These are phyloP conservation scores for Paraglomus occultum DNA, from an alignment of 192 early-diverging fungal species.

Conservation along the genomic window DNA sequence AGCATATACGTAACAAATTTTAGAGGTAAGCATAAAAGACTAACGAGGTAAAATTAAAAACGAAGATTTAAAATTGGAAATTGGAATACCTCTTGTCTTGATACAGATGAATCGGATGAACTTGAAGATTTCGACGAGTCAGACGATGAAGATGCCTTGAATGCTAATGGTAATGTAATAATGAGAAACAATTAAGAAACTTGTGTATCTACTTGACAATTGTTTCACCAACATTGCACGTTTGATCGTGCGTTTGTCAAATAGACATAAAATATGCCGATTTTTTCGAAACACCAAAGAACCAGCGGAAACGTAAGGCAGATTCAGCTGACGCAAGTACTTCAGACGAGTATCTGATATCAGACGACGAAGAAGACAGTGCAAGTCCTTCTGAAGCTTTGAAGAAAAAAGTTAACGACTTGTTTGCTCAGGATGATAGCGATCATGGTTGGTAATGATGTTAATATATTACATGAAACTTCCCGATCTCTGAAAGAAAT, in stretches of 20 bases:
- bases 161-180: constrained; percentile 65
- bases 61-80: constrained; percentile 92
- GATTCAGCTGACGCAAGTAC: constrained; percentile 33
- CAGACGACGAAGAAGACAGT: constrained; percentile 43
- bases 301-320: constrained; percentile 37
- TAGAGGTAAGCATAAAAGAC: constrained; percentile 35
- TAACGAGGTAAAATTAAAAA: constrained; percentile 76
- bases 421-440: constrained; percentile 59
- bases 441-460: constrained; percentile 46
- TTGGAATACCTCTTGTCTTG: constrained; percentile 66
- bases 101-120: constrained; percentile 57
- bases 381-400: constrained; percentile 38
- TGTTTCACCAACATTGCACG: not conserved
- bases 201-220: not conserved
- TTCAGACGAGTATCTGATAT: constrained; percentile 43
- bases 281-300: constrained; percentile 75
- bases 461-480: constrained; percentile 1
- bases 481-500: constrained; percentile 25
- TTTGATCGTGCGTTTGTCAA: not conserved
- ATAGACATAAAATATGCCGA: constrained; percentile 79
- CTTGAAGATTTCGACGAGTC: constrained; percentile 62
- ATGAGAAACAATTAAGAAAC: constrained; percentile 18
- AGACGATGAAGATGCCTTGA: constrained; percentile 56
- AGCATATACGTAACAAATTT: constrained; percentile 35
- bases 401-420: constrained; percentile 42